These are phyloP conservation scores for Penicillium sp. DNA, from an alignment of 2,329 filamentous ascomycete species.

Conservation along the genomic window DNA sequence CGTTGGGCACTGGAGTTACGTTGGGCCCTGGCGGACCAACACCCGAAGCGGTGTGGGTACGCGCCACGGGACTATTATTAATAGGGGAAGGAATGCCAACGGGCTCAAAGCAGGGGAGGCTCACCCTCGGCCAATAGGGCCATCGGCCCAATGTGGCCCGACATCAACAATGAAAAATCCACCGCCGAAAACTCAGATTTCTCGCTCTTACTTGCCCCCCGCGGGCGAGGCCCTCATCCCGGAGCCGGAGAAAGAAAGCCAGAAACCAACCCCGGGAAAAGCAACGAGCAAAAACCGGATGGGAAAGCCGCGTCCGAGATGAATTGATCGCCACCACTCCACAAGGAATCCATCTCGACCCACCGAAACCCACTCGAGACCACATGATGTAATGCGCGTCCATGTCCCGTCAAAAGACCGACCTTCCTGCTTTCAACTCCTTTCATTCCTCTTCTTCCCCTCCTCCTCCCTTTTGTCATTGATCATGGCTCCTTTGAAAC, in stretches of 20 bases:
- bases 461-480: slow-evolving; percentile 3
- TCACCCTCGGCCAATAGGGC: too few relatives aligned
- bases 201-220: too few relatives aligned
- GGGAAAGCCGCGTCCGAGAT: not conserved
- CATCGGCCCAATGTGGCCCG: too few relatives aligned
- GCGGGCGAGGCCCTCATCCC: too few relatives aligned
- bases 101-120: too few relatives aligned
- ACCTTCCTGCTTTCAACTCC: not conserved
- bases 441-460: not conserved
- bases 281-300: not conserved
- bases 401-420: slow-evolving; percentile 13
- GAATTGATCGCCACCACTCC: not conserved
- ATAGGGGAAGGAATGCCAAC: too few relatives aligned
- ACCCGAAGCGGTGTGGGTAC: too few relatives aligned
- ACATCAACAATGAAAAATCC: too few relatives aligned
- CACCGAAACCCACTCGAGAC: not conserved
- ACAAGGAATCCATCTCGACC: not conserved
- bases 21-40: too few relatives aligned
- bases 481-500: slow-evolving; percentile 37
- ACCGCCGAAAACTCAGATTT: too few relatives aligned
- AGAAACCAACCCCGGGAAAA: not conserved
- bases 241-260: not conserved
- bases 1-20: too few relatives aligned
- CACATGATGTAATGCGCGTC: not conserved
- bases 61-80: too few relatives aligned